A percentile compares a stretch with the other conserved stretches of the same genome.
phyloP scores from a whole-genome alignment of 768 basidiomycete genomes.

The Phanerochaete carnosa region DNA sequence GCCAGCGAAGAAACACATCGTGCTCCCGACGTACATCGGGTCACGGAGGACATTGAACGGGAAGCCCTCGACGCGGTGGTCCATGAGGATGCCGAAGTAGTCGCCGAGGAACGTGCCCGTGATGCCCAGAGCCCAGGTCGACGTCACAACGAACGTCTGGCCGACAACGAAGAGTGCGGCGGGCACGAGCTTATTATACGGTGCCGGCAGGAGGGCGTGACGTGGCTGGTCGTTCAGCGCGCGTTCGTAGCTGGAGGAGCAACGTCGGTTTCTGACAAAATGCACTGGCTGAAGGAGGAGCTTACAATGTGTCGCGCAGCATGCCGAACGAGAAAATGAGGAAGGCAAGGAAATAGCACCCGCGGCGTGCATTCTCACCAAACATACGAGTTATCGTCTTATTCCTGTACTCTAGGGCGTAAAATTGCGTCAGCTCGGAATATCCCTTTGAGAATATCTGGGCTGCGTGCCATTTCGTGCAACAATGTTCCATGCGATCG shows the following conservation, averaged over 20 bases:
- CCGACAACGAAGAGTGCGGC: slow-evolving; percentile 63
- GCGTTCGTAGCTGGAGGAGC: slow-evolving; percentile 55
- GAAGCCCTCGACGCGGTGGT: slow-evolving; percentile 89
- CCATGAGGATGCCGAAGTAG: slow-evolving; percentile 86
- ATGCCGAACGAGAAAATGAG: slow-evolving; percentile 86
- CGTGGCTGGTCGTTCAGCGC: slow-evolving; percentile 79
- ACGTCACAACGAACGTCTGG: slow-evolving; percentile 82
- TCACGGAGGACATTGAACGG: slow-evolving; percentile 91
- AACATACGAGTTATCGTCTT: slow-evolving; percentile 79
- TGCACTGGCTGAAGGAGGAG: slow-evolving; percentile 13
- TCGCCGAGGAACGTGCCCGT: slow-evolving; percentile 91
- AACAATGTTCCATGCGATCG: slow-evolving; percentile 93
- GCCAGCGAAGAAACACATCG: slow-evolving; percentile 81
- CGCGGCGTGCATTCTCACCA: slow-evolving; percentile 65
- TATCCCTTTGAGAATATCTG: neutral
- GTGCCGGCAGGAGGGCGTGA: slow-evolving; percentile 59
- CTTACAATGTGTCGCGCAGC: slow-evolving; percentile 82
- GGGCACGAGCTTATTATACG: slow-evolving; percentile 59
- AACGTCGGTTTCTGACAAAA: neutral
- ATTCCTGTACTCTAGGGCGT: slow-evolving; percentile 66
- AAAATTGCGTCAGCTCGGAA: neutral
- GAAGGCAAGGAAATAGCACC: slow-evolving; percentile 85
- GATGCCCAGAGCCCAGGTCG: slow-evolving; percentile 87
- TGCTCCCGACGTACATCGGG: slow-evolving; percentile 98
- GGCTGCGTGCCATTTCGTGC: slow-evolving; percentile 77